Percentiles rank a stretch among this genome's conserved stretches.
phyloP scores from a whole-genome alignment of 495 filamentous ascomycete genomes.

The Penicillium simplicissimum region DNA sequence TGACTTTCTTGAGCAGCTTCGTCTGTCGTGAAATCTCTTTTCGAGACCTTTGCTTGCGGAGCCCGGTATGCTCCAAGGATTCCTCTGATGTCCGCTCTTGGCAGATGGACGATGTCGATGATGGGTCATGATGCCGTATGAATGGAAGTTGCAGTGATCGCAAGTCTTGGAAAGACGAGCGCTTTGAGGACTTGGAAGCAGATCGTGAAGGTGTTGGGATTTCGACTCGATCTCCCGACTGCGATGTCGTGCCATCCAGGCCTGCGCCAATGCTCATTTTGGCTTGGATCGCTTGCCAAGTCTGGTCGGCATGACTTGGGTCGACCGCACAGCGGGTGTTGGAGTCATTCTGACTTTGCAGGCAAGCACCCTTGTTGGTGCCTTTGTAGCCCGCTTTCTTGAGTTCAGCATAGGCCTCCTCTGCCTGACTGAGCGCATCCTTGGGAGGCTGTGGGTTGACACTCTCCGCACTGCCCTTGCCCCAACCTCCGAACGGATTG shows the following conservation, averaged over 20 bases:
- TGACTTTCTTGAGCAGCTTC: slow-evolving; percentile 64
- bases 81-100: slow-evolving; percentile 32
- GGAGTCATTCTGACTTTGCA: slow-evolving; percentile 19
- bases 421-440: slow-evolving; percentile 49
- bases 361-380: slow-evolving; percentile 43
- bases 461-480: slow-evolving; percentile 34
- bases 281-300: slow-evolving; percentile 42
- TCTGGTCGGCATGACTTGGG: slow-evolving; percentile 34
- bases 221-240: slow-evolving; percentile 3
- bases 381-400: slow-evolving; percentile 60
- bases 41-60: slow-evolving; percentile 55
- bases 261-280: slow-evolving; percentile 35
- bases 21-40: slow-evolving; percentile 62
- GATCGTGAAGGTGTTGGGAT: slow-evolving; percentile 16
- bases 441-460: slow-evolving; percentile 34
- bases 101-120: slow-evolving; percentile 6
- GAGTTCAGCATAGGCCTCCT: slow-evolving; percentile 59
- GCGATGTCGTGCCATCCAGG: not conserved
- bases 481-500: slow-evolving; percentile 53
- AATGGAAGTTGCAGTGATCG: slow-evolving; percentile 38
- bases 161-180: slow-evolving; percentile 43
- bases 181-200: slow-evolving; percentile 33
- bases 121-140: slow-evolving; percentile 22
- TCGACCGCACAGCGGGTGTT: slow-evolving; percentile 13
- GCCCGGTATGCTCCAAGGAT: slow-evolving; percentile 27